These are phyloP conservation scores for Themeda triandra DNA, from an alignment of 176 grass and related monocot species.

Conservation along the genomic window DNA sequence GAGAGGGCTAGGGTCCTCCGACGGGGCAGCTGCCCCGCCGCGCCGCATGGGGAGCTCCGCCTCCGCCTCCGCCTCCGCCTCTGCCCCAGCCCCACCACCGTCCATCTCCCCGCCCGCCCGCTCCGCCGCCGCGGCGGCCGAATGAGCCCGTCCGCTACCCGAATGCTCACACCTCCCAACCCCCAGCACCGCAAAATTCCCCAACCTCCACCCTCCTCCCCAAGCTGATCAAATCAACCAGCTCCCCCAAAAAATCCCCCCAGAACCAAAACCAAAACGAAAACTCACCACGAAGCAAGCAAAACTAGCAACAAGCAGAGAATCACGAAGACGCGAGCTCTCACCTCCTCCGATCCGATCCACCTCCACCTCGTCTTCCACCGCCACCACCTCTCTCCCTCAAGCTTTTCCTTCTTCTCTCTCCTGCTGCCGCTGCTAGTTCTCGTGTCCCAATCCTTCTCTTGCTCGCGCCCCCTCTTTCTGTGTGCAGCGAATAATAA, in stretches of 20 bases:
- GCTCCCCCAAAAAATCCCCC: not conserved
- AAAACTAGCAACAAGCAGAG: not conserved
- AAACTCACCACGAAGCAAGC: too few species aligned
- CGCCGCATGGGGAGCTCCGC: too few species aligned
- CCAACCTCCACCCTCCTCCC: not conserved
- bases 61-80: not conserved
- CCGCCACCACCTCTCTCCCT: not conserved
- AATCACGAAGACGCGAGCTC: constrained; percentile 6
- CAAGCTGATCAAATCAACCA: constrained; percentile 3
- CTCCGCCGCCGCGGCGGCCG: constrained; percentile 7
- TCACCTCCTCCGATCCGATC: constrained; percentile 50
- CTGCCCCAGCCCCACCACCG: constrained; percentile 3
- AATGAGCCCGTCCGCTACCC: not conserved
- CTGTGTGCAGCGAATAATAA: constrained; percentile 30
- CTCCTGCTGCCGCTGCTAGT: not conserved
- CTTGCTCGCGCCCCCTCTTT: constrained; percentile 11
- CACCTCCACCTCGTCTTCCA: constrained; percentile 22
- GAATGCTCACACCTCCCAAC: not conserved
- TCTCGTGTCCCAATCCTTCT: constrained; percentile 38
- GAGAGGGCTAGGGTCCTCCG: too few species aligned
- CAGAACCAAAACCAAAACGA: not conserved
- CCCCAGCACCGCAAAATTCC: not conserved
- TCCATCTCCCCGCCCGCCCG: not conserved
- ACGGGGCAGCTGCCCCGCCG: too few species aligned
- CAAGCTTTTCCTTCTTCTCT: not conserved